These are phyloP conservation scores for Cystobasidium pallidum DNA, from an alignment of 1,284 basidiomycete genomes.

Conservation along the genomic window DNA sequence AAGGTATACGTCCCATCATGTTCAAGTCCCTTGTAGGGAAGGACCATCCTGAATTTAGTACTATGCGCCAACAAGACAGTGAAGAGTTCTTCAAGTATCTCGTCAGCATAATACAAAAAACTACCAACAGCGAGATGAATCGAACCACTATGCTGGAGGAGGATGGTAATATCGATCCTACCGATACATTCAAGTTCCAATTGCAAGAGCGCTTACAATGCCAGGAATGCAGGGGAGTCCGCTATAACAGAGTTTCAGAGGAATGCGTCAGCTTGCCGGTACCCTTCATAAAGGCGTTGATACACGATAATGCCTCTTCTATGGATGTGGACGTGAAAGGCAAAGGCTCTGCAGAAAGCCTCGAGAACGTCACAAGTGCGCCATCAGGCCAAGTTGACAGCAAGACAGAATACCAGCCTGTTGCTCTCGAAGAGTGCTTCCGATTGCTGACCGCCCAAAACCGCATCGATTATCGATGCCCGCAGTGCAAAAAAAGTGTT, in stretches of 20 bases:
- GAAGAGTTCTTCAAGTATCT: constrained; percentile 92
- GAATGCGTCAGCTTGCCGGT: constrained; percentile 82
- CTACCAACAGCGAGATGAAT: constrained; percentile 54
- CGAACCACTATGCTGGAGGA: constrained; percentile 53
- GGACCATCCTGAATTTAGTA: constrained; percentile 91
- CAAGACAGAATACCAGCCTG: constrained; percentile 71
- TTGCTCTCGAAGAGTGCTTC: constrained; percentile 71
- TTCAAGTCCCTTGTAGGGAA: constrained; percentile 91
- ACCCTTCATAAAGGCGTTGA: constrained; percentile 63
- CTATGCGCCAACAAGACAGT: constrained; percentile 96
- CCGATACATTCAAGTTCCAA: constrained; percentile 75
- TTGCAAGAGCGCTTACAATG: constrained; percentile 87
- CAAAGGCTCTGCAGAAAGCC: constrained; percentile 12
- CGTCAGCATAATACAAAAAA: constrained; percentile 69
- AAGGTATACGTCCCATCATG: constrained; percentile 77
- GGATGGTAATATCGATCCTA: constrained; percentile 64
- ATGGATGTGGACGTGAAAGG: constrained; percentile 14
- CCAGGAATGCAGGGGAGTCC: constrained; percentile 76
- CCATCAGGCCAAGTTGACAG: constrained; percentile 57
- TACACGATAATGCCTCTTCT: background rate
- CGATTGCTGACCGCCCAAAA: constrained; percentile 70
- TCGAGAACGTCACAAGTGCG: background rate
- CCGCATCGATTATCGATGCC: constrained; percentile 68
- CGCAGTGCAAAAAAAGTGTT: constrained; percentile 67
- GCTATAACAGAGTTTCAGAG: constrained; percentile 77